These are phyloP conservation scores for Primulina huaijiensis DNA, from an alignment of 257 asterid species.

Conservation along the genomic window DNA sequence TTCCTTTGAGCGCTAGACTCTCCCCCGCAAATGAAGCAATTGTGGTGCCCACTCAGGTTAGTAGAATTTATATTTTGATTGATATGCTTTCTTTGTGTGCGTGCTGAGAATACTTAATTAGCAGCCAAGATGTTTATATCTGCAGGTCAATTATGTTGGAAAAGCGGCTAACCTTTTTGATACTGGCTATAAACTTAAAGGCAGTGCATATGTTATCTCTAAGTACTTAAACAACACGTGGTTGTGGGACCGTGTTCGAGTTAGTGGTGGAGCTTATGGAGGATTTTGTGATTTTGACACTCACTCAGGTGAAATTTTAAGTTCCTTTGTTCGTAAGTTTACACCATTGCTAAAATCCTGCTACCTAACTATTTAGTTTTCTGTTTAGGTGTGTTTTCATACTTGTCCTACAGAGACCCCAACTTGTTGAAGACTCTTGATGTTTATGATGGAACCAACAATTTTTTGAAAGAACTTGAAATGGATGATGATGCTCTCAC, in stretches of 20 bases:
- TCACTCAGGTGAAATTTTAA: slow-evolving; percentile 63
- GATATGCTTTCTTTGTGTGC: slow-evolving; percentile 1
- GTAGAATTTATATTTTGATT: slow-evolving; percentile 20
- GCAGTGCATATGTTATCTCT: slow-evolving; percentile 91
- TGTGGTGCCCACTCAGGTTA: slow-evolving; percentile 93
- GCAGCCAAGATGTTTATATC: slow-evolving; percentile 18
- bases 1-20: slow-evolving; percentile 59
- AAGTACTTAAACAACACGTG: slow-evolving; percentile 78
- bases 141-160: slow-evolving; percentile 95
- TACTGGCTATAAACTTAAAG: slow-evolving; percentile 85
- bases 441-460: slow-evolving; percentile 84
- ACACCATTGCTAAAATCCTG: slow-evolving; percentile 8
- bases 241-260: slow-evolving; percentile 99
- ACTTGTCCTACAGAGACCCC: slow-evolving; percentile 93
- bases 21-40: slow-evolving; percentile 83
- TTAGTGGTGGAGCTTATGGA: slow-evolving; percentile 99
- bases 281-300: slow-evolving; percentile 96
- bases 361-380: slow-evolving; percentile 23
- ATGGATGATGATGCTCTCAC: slow-evolving; percentile 88
- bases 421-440: slow-evolving; percentile 90
- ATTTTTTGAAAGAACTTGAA: slow-evolving; percentile 78
- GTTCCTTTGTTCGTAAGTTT: slow-evolving; percentile 10
- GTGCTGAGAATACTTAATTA: slow-evolving; percentile 16
- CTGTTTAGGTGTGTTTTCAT: slow-evolving; percentile 85
- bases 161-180: slow-evolving; percentile 92